Conservation (phyloP, 2,329 filamentous ascomycete genomes). For the Aspergillus sp. region DNA sequence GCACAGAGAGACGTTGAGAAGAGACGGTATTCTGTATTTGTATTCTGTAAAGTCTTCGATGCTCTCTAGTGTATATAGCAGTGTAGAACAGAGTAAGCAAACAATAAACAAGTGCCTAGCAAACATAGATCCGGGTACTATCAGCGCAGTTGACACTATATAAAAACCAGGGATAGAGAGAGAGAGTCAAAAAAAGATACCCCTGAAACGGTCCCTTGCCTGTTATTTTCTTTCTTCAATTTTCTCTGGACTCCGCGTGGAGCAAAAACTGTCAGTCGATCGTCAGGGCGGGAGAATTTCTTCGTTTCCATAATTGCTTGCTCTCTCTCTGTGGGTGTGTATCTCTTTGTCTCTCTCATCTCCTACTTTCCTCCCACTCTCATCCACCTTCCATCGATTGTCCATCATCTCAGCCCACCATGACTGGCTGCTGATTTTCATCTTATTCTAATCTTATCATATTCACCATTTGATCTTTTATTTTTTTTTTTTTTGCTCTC, state of each 20-base stretch:
- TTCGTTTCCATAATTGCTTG: neutral
- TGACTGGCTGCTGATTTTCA: neutral
- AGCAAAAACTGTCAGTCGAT: constrained; percentile 9
- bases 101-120: neutral
- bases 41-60: neutral
- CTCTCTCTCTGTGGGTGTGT: neutral
- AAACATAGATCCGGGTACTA: no score
- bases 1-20: neutral
- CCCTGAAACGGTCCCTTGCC: neutral
- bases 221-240: neutral
- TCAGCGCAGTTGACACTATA: no score
- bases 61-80: neutral
- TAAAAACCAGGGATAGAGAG: neutral
- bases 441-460: neutral
- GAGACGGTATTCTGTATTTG: neutral
- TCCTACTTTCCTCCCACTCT: constrained; percentile 1
- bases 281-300: constrained; percentile 10
- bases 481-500: constrained; percentile 3
- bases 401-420: neutral
- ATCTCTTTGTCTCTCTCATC: constrained; percentile 1
- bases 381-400: neutral
- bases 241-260: neutral
- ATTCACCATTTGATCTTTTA: constrained; percentile 2
- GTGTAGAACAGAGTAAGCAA: neutral
- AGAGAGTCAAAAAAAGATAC: neutral